A percentile compares a stretch with the other conserved stretches of the same genome.
These are phyloP conservation scores for Bipolaris sorokiniana DNA, from an alignment of 2,329 filamentous ascomycete genomes.

Conservation along the genomic window DNA sequence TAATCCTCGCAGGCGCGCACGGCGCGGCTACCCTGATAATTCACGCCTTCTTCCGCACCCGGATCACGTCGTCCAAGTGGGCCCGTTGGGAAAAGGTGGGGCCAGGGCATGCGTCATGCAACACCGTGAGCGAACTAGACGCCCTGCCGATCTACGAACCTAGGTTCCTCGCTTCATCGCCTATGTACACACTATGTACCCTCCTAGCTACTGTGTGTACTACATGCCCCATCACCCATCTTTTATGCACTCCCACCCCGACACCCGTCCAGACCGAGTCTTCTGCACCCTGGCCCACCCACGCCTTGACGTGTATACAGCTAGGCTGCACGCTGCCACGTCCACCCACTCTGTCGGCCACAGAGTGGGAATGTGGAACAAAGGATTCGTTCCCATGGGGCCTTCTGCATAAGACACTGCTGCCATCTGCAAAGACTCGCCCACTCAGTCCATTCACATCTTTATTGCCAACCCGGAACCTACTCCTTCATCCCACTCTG, in stretches of 20 bases:
- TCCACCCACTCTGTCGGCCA: neutral
- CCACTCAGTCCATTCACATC: neutral
- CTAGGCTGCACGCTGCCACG: neutral
- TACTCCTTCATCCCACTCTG: neutral
- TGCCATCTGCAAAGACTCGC: conserved; percentile 8
- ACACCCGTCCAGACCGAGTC: conserved; percentile 6
- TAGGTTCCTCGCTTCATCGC: conserved; percentile 25
- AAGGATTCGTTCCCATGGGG: conserved; percentile 5
- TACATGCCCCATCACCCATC: conserved; percentile 7
- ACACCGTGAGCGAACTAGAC: conserved; percentile 14
- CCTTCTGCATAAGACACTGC: conserved; percentile 9
- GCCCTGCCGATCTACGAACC: conserved; percentile 37
- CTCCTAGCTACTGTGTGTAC: neutral
- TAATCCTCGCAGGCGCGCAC: conserved; percentile 36
- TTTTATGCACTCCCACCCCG: neutral
- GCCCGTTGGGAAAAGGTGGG: conserved; percentile 32
- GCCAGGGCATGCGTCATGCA: conserved; percentile 25
- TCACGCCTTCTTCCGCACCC: conserved; percentile 6
- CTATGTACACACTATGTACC: neutral
- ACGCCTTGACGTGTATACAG: conserved; percentile 1
- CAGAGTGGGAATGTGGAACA: neutral
- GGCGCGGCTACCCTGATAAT: conserved; percentile 32
- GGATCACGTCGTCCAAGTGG: conserved; percentile 20
- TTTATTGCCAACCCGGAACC: neutral
- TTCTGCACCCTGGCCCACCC: conserved; percentile 11